Evolutionary conservation across 1,139 yeast genomes (phyloP).

Genomic region (Candida sp.): DNA sequence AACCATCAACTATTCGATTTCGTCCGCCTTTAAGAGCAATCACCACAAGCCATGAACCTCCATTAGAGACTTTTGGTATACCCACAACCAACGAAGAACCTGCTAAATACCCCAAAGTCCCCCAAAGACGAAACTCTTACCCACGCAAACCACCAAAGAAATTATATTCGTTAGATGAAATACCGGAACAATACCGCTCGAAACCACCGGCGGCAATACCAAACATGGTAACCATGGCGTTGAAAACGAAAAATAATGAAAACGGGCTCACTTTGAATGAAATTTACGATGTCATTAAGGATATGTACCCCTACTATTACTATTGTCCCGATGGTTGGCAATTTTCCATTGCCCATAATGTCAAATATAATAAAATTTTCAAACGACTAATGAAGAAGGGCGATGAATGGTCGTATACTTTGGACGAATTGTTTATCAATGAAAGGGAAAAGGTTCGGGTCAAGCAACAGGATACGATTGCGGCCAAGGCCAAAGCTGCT

Average conservation of each 20-base stretch:
- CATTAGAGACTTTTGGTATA: conserved; percentile 27
- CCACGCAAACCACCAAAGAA: conserved; percentile 48
- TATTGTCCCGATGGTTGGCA: conserved; percentile 99
- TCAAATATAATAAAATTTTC: conserved; percentile 83
- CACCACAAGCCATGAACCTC: conserved; percentile 18
- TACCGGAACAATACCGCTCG: conserved; percentile 79
- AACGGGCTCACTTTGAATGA: conserved; percentile 74
- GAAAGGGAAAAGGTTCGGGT: conserved; percentile 78
- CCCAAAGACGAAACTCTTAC: conserved; percentile 31
- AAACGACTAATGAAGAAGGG: conserved; percentile 63
- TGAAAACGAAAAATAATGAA: conserved; percentile 59
- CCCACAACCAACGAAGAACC: conserved; percentile 33
- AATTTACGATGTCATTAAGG: conserved; percentile 82
- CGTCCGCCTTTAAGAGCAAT: conserved; percentile 19
- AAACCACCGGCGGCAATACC: conserved; percentile 85
- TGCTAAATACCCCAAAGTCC: conserved; percentile 44
- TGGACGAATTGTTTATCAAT: conserved; percentile 78
- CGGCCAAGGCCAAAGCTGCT: conserved; percentile 56
- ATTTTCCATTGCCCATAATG: conserved; percentile 83
- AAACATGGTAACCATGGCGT: conserved; percentile 72
- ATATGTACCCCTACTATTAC: conserved; percentile 83
- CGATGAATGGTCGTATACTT: conserved; percentile 85
- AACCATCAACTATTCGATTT: conserved; percentile 14
- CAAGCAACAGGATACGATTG: conserved; percentile 62
- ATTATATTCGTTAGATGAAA: conserved; percentile 67